Conservation (phyloP, 2,329 filamentous ascomycete species). For the Teratosphaeriaceae sp. region DNA sequence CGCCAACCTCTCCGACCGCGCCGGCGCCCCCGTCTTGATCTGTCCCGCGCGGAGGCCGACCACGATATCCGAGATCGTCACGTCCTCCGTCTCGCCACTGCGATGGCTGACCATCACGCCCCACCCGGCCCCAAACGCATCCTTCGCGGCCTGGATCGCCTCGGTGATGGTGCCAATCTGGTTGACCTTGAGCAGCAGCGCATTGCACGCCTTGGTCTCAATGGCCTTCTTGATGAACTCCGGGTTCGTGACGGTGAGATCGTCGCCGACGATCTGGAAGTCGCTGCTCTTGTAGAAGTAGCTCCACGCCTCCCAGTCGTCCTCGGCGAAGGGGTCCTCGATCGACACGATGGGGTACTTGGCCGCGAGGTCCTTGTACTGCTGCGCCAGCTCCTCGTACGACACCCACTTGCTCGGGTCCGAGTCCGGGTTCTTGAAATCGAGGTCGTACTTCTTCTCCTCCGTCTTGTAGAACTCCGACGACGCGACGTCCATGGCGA, state of each 20-base stretch:
- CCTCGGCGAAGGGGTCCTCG: slow-evolving; percentile 98
- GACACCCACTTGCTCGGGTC: slow-evolving; percentile 97
- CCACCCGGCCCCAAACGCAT: slow-evolving; percentile 92
- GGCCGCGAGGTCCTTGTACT: slow-evolving; percentile 79
- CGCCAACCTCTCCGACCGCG: slow-evolving; percentile 93
- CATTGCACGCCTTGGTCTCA: slow-evolving; percentile 97
- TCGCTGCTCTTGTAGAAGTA: slow-evolving; percentile 99
- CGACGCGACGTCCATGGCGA: slow-evolving; percentile 98
- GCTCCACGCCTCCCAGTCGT: slow-evolving; percentile 99
- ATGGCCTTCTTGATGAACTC: slow-evolving; percentile 99
- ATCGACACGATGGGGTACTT: slow-evolving; percentile 99
- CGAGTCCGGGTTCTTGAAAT: slow-evolving; percentile 99
- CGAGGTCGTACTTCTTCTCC: slow-evolving; percentile 98
- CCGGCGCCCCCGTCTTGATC: slow-evolving; percentile 98
- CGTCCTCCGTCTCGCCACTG: slow-evolving; percentile 98
- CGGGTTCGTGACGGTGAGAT: slow-evolving; percentile 98
- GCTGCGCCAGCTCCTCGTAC: slow-evolving; percentile 90
- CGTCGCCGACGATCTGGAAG: slow-evolving; percentile 97
- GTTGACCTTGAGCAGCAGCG: slow-evolving; percentile 98
- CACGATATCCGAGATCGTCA: slow-evolving; percentile 96
- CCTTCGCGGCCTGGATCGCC: slow-evolving; percentile 98
- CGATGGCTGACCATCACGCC: slow-evolving; percentile 99
- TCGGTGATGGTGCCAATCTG: slow-evolving; percentile 98
- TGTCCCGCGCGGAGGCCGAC: slow-evolving; percentile 94
- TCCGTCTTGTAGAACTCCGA: slow-evolving; percentile 98